A percentile compares a stretch with the other conserved stretches of the same genome.
These are phyloP conservation scores for Boletus sp. DNA, from an alignment of 1,284 basidiomycete genomes.

Conservation along the genomic window DNA sequence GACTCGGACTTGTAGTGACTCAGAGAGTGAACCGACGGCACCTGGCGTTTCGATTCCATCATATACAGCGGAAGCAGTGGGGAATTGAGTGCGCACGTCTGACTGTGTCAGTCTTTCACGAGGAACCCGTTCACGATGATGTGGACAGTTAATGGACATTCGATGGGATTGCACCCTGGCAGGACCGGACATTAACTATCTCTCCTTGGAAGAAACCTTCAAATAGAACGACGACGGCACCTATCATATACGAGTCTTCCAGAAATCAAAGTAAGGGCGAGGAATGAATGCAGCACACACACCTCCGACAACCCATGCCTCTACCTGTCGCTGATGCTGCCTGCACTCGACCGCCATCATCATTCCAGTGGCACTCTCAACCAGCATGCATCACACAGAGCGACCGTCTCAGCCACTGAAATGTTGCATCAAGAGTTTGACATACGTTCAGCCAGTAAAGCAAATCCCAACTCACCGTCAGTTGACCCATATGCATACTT, in stretches of 20 bases:
- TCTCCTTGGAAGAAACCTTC: conserved; percentile 25
- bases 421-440: conserved; percentile 37
- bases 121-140: conserved; percentile 14
- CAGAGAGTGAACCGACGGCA: conserved; percentile 62
- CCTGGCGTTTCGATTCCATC: conserved; percentile 35
- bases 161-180: conserved; percentile 50
- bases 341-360: conserved; percentile 62
- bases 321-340: conserved; percentile 81
- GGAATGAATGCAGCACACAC: conserved; percentile 26
- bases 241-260: conserved; percentile 34
- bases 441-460: conserved; percentile 5
- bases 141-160: conserved; percentile 8
- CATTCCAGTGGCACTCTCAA: conserved; percentile 56
- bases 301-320: conserved; percentile 81
- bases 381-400: conserved; percentile 55
- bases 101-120: conserved; percentile 64
- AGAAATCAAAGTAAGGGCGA: conserved; percentile 8
- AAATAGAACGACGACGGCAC: conserved; percentile 77
- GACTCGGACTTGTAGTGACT: neutral
- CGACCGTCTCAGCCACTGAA: conserved; percentile 89
- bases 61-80: neutral
- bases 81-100: conserved; percentile 42
- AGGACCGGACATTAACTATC: conserved; percentile 36
- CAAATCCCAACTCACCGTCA: conserved; percentile 45
- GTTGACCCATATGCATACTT: conserved; percentile 60